Evolutionary conservation across 2,329 filamentous ascomycete genomes (phyloP), one percentile per base, ranked within the genome.

Genomic region (Hypoxylon sp.): DNA sequence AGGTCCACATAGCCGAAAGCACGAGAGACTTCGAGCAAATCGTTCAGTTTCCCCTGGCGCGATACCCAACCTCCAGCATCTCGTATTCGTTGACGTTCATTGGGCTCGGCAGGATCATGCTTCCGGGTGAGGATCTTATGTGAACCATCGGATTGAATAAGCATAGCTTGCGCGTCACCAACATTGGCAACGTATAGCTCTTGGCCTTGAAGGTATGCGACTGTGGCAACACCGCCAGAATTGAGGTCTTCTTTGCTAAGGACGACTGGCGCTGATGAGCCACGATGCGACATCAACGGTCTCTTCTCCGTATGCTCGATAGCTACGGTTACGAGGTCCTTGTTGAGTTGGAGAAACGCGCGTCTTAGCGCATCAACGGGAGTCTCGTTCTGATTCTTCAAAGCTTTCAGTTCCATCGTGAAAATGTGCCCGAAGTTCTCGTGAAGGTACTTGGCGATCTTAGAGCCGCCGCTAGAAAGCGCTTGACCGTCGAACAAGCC

Each of bases 51-150:
- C 37, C 96, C 96, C 79, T 97, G 95, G 54, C 96, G 90, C 17
- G 95, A 98, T 8, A 99, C 96, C 85, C 94, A 99, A 3, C 96
- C 96, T 49, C 96, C 96, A 13, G 95, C 95, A 77, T 97, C 94
- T 42, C 96, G 91, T 74, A 99, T 98, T 17, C 96, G 91, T 62
- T 94, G 90, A 54, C 96, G 88, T 81, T 99, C 96, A 22, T 84
- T 85, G 0, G 92, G 87, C 77, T 97, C 94, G 0, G 95, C 95
- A 5, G 96, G 96, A 76, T 98, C 95, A 78, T 99, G 96, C 79
- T 97, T 98, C 65, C 89, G 87, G 2, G 96, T 98, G 72, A 99
- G 85, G 72, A 95, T 90, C 75, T 90, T 91, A 80, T 96, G 89
- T 25, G 91, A 89, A 42, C 94, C 94, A 78, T 97, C 94, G 1